phyloP scores from a whole-genome alignment of 1,284 basidiomycete species.

The Ceratobasidium sp. region DNA sequence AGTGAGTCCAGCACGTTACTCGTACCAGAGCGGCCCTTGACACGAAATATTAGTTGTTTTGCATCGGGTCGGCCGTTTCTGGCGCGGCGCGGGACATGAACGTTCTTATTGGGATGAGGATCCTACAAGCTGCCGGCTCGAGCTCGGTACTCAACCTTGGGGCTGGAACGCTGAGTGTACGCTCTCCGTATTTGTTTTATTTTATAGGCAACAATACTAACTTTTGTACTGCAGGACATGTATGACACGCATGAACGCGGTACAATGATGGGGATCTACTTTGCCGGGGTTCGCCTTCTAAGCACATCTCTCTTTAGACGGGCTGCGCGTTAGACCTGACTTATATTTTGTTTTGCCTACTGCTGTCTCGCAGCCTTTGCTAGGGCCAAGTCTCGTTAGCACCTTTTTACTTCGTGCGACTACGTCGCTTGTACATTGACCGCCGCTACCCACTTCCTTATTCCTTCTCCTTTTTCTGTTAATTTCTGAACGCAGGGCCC shows the following conservation, averaged over 20 bases:
- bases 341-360: slow-evolving; percentile 7
- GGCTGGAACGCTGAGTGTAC: slow-evolving; percentile 77
- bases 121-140: slow-evolving; percentile 76
- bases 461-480: background rate
- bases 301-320: slow-evolving; percentile 17
- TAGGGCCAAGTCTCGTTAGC: slow-evolving; percentile 54
- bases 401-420: slow-evolving; percentile 49
- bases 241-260: slow-evolving; percentile 84
- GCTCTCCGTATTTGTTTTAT: background rate
- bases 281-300: slow-evolving; percentile 66
- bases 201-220: background rate
- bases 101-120: slow-evolving; percentile 79
- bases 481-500: slow-evolving; percentile 68
- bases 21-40: no score
- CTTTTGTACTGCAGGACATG: slow-evolving; percentile 65
- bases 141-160: slow-evolving; percentile 83
- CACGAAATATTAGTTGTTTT: slow-evolving; percentile 64
- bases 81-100: slow-evolving; percentile 71
- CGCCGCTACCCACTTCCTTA: background rate
- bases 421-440: slow-evolving; percentile 29
- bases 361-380: slow-evolving; percentile 50
- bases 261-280: slow-evolving; percentile 82
- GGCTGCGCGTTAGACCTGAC: slow-evolving; percentile 18
- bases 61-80: slow-evolving; percentile 72
- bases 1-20: no score